These are phyloP conservation scores for Rhododendron molle DNA, from an alignment of 148 eudicot genomes.

Conservation along the genomic window DNA sequence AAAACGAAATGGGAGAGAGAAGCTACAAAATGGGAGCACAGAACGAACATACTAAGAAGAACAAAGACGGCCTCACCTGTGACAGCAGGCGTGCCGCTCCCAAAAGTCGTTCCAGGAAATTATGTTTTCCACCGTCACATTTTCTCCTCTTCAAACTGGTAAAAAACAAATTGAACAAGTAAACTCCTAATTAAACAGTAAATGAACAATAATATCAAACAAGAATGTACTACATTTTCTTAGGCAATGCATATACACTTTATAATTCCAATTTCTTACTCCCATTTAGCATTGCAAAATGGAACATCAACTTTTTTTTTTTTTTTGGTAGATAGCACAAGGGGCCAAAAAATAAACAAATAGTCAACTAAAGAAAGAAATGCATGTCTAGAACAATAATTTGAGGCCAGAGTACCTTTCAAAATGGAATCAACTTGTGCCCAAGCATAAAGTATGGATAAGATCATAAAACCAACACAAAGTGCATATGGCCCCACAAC, in stretches of 20 bases:
- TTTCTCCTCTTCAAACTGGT: constrained; percentile 75
- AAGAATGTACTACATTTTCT: not conserved
- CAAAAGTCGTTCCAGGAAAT: constrained; percentile 67
- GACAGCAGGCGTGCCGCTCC: constrained; percentile 86
- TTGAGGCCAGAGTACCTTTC: not conserved
- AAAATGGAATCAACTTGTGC: not conserved
- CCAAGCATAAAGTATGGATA: not conserved
- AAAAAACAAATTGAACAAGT: not conserved
- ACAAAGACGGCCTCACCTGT: constrained; percentile 35
- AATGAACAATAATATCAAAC: not conserved
- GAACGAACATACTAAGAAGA: not conserved
- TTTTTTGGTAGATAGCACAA: not conserved
- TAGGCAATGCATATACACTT: not conserved
- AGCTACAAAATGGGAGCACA: not conserved
- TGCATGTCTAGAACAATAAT: not conserved
- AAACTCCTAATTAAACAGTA: not conserved
- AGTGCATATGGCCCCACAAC: not conserved
- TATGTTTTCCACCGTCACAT: constrained; percentile 44
- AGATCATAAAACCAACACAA: not conserved
- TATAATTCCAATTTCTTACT: not conserved
- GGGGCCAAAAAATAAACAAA: not conserved
- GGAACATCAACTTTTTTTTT: not conserved
- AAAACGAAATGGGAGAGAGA: not conserved
- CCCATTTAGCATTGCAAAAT: not conserved
- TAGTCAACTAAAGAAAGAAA: not conserved